Conservation (phyloP, 306 rosid genomes). For the Rosa lucieae region DNA sequence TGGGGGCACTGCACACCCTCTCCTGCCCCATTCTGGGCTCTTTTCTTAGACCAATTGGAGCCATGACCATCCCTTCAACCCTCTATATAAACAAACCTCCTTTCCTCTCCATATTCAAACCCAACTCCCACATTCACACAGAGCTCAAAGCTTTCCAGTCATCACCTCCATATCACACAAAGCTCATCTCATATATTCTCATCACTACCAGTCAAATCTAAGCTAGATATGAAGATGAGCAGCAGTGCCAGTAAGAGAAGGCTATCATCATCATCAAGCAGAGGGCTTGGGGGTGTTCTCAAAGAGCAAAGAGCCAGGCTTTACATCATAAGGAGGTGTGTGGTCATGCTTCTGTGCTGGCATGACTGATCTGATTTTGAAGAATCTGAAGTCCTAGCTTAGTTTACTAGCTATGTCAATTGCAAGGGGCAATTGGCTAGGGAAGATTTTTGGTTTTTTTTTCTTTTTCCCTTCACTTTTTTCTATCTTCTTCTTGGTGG, state of each 20-base stretch:
- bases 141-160: not conserved
- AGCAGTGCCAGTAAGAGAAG: constrained; percentile 68
- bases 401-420: not conserved
- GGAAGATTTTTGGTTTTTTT: not conserved
- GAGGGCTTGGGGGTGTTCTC: constrained; percentile 82
- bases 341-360: constrained; percentile 98
- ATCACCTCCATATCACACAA: not conserved
- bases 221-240: constrained; percentile 58
- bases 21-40: constrained; percentile 69
- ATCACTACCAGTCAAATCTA: not conserved
- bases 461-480: not conserved
- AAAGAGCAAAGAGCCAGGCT: constrained; percentile 87
- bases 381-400: not conserved
- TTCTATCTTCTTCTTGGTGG: constrained; percentile 7
- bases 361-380: constrained; percentile 47
- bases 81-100: constrained; percentile 44
- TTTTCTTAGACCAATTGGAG: constrained; percentile 47
- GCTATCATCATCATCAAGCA: constrained; percentile 41
- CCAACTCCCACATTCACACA: constrained; percentile 14
- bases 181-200: not conserved
- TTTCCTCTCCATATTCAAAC: constrained; percentile 17
- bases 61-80: constrained; percentile 41
- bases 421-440: constrained; percentile 2
- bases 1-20: constrained; percentile 77
- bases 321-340: constrained; percentile 92